These are phyloP conservation scores for Amaranthus hypochondriacus DNA, from an alignment of 148 eudicot species.

Conservation along the genomic window DNA sequence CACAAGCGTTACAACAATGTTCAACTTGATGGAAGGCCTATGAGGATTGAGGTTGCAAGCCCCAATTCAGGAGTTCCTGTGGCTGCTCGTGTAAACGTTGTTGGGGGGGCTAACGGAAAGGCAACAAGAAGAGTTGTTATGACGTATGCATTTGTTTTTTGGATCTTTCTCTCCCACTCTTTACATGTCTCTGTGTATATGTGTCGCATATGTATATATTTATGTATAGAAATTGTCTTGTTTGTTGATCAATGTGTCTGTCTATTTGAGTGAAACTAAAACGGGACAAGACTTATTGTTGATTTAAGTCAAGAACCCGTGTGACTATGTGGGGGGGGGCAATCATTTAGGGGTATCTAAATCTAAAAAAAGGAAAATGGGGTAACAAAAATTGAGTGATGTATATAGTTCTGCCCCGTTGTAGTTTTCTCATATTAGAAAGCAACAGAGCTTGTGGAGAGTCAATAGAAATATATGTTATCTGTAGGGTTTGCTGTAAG, in stretches of 20 bases:
- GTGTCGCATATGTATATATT: neutral
- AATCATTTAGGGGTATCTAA: too few species aligned
- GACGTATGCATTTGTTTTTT: slow-evolving; percentile 37
- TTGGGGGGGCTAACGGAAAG: slow-evolving; percentile 66
- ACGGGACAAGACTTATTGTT: too few species aligned
- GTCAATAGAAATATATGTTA: too few species aligned
- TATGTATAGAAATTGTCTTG: neutral
- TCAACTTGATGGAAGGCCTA: slow-evolving; percentile 82
- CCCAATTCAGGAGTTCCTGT: slow-evolving; percentile 48
- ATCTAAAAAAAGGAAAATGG: too few species aligned
- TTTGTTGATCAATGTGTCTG: neutral
- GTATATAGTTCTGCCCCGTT: too few species aligned
- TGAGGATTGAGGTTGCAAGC: slow-evolving; percentile 77
- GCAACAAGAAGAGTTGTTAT: slow-evolving; percentile 55
- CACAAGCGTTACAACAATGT: slow-evolving; percentile 81
- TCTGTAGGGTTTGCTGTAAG: too few species aligned
- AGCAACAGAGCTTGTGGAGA: too few species aligned
- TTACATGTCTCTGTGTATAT: neutral
- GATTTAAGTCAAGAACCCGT: too few species aligned
- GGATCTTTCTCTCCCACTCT: neutral
- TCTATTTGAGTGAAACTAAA: neutral
- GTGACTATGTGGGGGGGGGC: too few species aligned
- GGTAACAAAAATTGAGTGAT: too few species aligned
- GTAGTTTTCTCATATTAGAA: too few species aligned
- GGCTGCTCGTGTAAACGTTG: slow-evolving; percentile 77